Base-by-base conservation (phyloP, 306 rosid genomes). In the Dalbergia cultrata region DNA sequence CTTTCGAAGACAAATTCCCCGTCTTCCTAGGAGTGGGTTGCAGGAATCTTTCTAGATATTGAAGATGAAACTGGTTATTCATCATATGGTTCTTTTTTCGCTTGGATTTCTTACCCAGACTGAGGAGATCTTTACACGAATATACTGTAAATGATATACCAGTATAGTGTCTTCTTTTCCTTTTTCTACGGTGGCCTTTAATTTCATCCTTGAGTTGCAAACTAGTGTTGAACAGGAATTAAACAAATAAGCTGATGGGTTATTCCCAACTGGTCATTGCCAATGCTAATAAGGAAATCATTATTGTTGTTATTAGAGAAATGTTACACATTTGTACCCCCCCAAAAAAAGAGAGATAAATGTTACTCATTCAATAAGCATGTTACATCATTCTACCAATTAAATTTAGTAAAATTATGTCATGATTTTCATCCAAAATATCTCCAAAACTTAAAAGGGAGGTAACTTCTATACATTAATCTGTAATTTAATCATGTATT, bases 1-100 rank as follows among this genome's bases (percentile, higher is more conserved):
- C 16, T 59, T 49, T 47, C 18, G 10, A 63, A 41, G 72, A 67
- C 34, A 41, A 67, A 13, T 31, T 58, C 68, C 19, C 56, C 35
- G 45, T 78, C 70, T 76, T 68, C 54, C 52, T 18, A 16, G 43
- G 52, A 19, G 62, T 58, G 76, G 61, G 58, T 68, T 69, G 70
- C 50, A 74, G 69, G 57, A 78, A 57, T 78, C 67, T 75, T 57
- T 78, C 82, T 69, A 78, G 69, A 61, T 17, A 68, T 45, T 78
- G 76, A 69, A 49, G 82, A 52, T 11, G 60, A 62, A 50, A 34
- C 72, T 71, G 39, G 53, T 49, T 45, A 75, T 75, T 49, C 62
- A 45, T 17, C 31, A 5, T 33, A 44, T 37, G 37, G 26, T 76
- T 63, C 41, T 43, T 53, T 9, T 53, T 1, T 9, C 8, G 31